phyloP scores from a whole-genome alignment of 176 grass and related monocot genomes.

The Phoenix dactylifera region DNA sequence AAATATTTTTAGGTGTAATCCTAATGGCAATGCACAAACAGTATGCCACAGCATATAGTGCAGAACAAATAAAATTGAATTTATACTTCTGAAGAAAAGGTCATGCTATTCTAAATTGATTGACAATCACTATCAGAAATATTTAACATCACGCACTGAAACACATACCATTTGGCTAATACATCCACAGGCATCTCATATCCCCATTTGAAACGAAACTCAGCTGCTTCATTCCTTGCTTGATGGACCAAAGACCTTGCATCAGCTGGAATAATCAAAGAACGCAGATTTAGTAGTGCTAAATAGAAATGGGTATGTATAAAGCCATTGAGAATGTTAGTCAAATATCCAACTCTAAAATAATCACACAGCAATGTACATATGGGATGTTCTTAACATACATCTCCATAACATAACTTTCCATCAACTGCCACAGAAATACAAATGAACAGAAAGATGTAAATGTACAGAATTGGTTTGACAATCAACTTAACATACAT shows the following conservation, averaged over 20 bases:
- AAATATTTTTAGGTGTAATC: too few species aligned
- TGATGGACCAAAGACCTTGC: constrained; percentile 93
- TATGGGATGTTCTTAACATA: too few species aligned
- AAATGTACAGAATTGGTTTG: too few species aligned
- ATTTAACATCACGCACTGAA: constrained; percentile 15
- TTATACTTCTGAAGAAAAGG: background rate
- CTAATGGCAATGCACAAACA: too few species aligned
- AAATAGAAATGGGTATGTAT: background rate
- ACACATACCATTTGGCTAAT: constrained; percentile 71
- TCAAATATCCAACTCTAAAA: background rate
- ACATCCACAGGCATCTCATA: constrained; percentile 98
- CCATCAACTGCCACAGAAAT: too few species aligned
- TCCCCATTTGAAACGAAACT: constrained; percentile 98
- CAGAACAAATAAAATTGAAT: too few species aligned
- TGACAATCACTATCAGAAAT: background rate
- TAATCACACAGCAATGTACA: too few species aligned
- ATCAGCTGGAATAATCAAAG: constrained; percentile 45
- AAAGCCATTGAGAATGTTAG: background rate
- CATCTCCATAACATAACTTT: too few species aligned
- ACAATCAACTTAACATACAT: too few species aligned
- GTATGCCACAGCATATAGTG: too few species aligned
- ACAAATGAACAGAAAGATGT: too few species aligned
- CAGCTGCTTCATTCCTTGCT: constrained; percentile 98
- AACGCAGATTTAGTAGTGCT: background rate
- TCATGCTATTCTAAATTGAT: background rate